These are phyloP conservation scores for Populus pruinosa DNA, from an alignment of 345 rosid genomes.

Conservation along the genomic window DNA sequence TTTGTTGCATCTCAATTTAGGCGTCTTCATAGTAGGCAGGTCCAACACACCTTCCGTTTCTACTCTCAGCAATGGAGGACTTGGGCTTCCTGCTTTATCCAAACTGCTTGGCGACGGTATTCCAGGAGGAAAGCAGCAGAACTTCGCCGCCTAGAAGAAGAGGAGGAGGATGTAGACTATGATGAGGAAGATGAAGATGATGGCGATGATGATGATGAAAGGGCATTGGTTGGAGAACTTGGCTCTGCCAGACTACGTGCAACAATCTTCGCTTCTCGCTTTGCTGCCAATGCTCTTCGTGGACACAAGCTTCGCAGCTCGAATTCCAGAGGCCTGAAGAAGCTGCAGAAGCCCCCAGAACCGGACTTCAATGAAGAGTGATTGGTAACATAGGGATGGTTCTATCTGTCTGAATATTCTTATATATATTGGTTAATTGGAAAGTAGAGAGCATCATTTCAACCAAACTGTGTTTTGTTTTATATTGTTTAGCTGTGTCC, in stretches of 20 bases:
- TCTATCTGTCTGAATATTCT: background rate
- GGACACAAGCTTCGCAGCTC: slow-evolving; percentile 33
- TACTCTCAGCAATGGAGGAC: slow-evolving; percentile 97
- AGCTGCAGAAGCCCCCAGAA: slow-evolving; percentile 72
- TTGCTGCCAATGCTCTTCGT: slow-evolving; percentile 72
- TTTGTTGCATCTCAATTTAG: slow-evolving; percentile 85
- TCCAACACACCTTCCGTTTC: slow-evolving; percentile 80
- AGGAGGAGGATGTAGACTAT: slow-evolving; percentile 18
- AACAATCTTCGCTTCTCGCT: slow-evolving; percentile 65
- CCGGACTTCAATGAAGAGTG: slow-evolving; percentile 54
- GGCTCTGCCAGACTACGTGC: slow-evolving; percentile 48
- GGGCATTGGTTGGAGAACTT: slow-evolving; percentile 20
- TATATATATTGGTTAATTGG: background rate
- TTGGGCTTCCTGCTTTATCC: slow-evolving; percentile 81
- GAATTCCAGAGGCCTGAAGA: slow-evolving; percentile 33
- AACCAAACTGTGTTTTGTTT: background rate
- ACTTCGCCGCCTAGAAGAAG: slow-evolving; percentile 47
- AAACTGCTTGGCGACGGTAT: slow-evolving; percentile 71
- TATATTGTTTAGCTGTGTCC: background rate
- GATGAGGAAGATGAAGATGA: slow-evolving; percentile 16
- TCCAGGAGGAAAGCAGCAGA: slow-evolving; percentile 56
- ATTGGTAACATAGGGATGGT: background rate
- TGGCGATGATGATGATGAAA: slow-evolving; percentile 26
- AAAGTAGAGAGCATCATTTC: background rate
- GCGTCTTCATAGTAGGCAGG: slow-evolving; percentile 81